Conservation (phyloP, 176 grass and related monocot genomes). For the Otatea glauca region DNA sequence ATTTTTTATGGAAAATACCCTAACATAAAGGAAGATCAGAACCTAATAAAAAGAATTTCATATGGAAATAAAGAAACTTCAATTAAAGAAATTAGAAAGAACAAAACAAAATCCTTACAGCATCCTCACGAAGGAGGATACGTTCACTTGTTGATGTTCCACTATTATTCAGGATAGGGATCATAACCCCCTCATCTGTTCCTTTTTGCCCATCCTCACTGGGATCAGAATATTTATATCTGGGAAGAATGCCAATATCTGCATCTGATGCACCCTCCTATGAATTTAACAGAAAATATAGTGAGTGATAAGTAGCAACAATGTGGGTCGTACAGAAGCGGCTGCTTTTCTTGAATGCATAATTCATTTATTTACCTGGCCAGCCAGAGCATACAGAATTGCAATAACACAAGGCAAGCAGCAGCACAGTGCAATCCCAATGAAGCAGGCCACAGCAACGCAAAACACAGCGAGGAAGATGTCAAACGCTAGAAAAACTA, state of each 20-base stretch:
- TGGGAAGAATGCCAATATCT: conserved; percentile 79
- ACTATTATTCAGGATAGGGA: conserved; percentile 79
- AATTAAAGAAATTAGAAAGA: conserved; percentile 1
- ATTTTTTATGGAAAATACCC: background rate
- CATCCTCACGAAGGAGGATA: conserved; percentile 83
- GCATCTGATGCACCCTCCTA: conserved; percentile 96
- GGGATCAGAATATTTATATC: conserved; percentile 81
- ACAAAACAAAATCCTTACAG: conserved; percentile 58
- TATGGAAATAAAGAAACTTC: conserved; percentile 10
- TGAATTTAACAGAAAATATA: conserved; percentile 16
- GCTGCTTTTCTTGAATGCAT: background rate
- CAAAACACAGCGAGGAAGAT: conserved; percentile 88
- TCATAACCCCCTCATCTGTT: conserved; percentile 79
- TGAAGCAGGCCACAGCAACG: conserved; percentile 79
- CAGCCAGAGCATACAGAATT: conserved; percentile 89
- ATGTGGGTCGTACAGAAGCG: background rate
- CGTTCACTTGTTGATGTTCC: conserved; percentile 70
- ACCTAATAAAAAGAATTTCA: background rate
- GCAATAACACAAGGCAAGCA: conserved; percentile 95
- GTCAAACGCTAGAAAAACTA: conserved; percentile 89
- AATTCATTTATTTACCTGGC: conserved; percentile 63
- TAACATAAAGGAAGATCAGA: background rate
- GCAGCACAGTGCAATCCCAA: conserved; percentile 95
- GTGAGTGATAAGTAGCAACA: conserved; percentile 24
- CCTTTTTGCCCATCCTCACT: conserved; percentile 58